Evolutionary conservation across 2,329 filamentous ascomycete species (phyloP).

Genomic region (Fusarium brevicatenulatum): DNA sequence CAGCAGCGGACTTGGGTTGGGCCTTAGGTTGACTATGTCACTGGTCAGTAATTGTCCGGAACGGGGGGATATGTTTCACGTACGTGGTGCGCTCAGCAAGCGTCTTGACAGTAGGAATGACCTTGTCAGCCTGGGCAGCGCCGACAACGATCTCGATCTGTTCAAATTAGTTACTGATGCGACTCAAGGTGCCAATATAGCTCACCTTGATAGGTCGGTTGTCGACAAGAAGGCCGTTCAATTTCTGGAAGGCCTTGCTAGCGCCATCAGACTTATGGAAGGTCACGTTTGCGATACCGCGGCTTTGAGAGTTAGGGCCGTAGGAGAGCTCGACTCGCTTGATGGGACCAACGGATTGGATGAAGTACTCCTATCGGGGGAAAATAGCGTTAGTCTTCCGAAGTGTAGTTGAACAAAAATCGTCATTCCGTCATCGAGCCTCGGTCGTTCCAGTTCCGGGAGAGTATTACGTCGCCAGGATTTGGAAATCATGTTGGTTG

Average conservation of each 20-base stretch:
- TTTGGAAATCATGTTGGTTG: slow-evolving; percentile 29
- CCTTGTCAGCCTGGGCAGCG: slow-evolving; percentile 74
- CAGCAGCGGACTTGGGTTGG: slow-evolving; percentile 83
- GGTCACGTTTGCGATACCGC: slow-evolving; percentile 89
- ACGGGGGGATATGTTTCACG: slow-evolving; percentile 47
- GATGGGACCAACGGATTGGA: slow-evolving; percentile 85
- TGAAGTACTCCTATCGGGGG: slow-evolving; percentile 91
- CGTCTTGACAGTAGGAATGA: slow-evolving; percentile 72
- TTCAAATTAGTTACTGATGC: slow-evolving; percentile 36
- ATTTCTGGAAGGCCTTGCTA: slow-evolving; percentile 81
- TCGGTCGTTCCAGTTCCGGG: slow-evolving; percentile 47
- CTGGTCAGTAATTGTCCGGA: slow-evolving; percentile 19
- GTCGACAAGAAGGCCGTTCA: slow-evolving; percentile 93
- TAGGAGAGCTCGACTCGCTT: slow-evolving; percentile 93
- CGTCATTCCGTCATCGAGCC: slow-evolving; percentile 47
- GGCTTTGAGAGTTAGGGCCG: slow-evolving; percentile 89
- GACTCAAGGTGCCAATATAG: not conserved
- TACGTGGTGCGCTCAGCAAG: slow-evolving; percentile 85
- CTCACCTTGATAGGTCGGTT: slow-evolving; percentile 86
- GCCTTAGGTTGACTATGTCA: slow-evolving; percentile 47
- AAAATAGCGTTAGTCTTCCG: slow-evolving; percentile 73
- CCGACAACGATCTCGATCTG: slow-evolving; percentile 93
- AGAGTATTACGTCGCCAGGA: slow-evolving; percentile 39
- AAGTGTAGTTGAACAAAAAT: slow-evolving; percentile 42
- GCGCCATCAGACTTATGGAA: slow-evolving; percentile 86